Evolutionary conservation across 2,329 filamentous ascomycete species (phyloP).

Genomic region (Botrytis porri): DNA sequence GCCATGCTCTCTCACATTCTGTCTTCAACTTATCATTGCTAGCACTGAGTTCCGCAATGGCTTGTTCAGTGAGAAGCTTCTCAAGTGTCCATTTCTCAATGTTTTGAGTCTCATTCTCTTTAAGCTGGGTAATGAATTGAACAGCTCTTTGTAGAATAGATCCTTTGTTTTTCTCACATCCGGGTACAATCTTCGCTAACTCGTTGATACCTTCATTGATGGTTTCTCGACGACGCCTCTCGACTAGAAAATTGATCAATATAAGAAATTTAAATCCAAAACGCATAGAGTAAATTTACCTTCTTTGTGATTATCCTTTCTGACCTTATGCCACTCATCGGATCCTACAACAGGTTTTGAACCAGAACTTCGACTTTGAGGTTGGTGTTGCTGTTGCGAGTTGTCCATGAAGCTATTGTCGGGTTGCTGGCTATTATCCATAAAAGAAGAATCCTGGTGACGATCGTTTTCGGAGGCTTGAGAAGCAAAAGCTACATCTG

Average conservation of each 20-base stretch:
- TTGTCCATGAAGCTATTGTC: conserved; percentile 40
- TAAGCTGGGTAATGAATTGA: conserved; percentile 89
- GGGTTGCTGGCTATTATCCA: conserved; percentile 39
- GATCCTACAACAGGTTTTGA: conserved; percentile 89
- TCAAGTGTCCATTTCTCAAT: conserved; percentile 92
- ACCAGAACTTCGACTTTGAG: conserved; percentile 25
- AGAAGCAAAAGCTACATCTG: conserved; percentile 50
- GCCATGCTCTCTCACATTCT: conserved; percentile 74
- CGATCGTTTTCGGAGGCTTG: conserved; percentile 43
- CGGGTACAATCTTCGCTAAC: conserved; percentile 93
- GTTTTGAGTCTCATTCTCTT: conserved; percentile 90
- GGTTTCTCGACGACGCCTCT: conserved; percentile 91
- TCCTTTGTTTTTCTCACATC: conserved; percentile 98
- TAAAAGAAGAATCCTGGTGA: conserved; percentile 41
- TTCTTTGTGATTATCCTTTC: conserved; percentile 98
- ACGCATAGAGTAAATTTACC: conserved; percentile 52
- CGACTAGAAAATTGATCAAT: conserved; percentile 58
- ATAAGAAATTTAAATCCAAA: conserved; percentile 23
- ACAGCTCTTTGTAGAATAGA: conserved; percentile 92
- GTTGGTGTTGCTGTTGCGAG: conserved; percentile 38
- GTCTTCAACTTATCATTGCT: conserved; percentile 85
- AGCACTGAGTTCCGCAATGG: conserved; percentile 80
- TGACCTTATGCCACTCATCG: conserved; percentile 95
- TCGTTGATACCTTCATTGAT: conserved; percentile 99
- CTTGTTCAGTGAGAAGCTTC: conserved; percentile 86